phyloP scores from a whole-genome alignment of 495 filamentous ascomycete genomes.

The Lasiosphaeris hirsuta region DNA sequence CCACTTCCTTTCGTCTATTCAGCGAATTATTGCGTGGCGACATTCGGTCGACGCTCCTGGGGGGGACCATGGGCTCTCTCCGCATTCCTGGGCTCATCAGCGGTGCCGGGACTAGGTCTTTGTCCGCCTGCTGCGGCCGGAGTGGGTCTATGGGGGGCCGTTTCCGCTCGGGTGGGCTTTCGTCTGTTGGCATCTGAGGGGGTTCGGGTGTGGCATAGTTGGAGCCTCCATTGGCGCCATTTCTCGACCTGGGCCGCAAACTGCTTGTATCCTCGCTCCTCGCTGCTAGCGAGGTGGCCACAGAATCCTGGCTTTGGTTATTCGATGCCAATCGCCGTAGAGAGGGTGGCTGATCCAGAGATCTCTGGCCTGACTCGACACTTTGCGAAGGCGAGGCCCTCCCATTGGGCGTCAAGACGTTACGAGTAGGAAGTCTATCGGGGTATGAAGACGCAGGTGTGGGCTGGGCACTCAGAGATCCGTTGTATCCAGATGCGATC shows the following conservation, averaged over 20 bases:
- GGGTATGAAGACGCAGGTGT: constrained; percentile 12
- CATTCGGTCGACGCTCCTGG: constrained; percentile 45
- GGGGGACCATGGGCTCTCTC: constrained; percentile 42
- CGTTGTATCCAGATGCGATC: constrained; percentile 28
- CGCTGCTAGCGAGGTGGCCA: constrained; percentile 40
- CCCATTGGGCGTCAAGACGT: constrained; percentile 33
- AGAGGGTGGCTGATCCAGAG: constrained; percentile 38
- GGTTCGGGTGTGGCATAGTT: constrained; percentile 37
- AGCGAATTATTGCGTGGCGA: constrained; percentile 38
- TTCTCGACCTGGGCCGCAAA: constrained; percentile 47
- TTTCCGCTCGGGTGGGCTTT: constrained; percentile 48
- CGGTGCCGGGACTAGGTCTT: constrained; percentile 50
- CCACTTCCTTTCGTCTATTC: constrained; percentile 17
- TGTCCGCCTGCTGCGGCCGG: constrained; percentile 37
- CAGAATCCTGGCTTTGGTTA: constrained; percentile 57
- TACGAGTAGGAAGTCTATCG: constrained; percentile 28
- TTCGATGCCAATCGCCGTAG: constrained; percentile 45
- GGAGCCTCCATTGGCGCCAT: constrained; percentile 38
- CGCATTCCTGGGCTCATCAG: constrained; percentile 49
- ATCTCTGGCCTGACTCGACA: constrained; percentile 41
- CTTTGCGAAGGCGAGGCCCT: constrained; percentile 43
- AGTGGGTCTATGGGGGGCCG: constrained; percentile 53
- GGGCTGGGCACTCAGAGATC: constrained; percentile 13
- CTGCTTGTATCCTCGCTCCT: constrained; percentile 48
- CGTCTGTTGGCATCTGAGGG: constrained; percentile 27